Base-by-base conservation (phyloP, 257 asterid genomes). In the Solanum paucissectum region DNA sequence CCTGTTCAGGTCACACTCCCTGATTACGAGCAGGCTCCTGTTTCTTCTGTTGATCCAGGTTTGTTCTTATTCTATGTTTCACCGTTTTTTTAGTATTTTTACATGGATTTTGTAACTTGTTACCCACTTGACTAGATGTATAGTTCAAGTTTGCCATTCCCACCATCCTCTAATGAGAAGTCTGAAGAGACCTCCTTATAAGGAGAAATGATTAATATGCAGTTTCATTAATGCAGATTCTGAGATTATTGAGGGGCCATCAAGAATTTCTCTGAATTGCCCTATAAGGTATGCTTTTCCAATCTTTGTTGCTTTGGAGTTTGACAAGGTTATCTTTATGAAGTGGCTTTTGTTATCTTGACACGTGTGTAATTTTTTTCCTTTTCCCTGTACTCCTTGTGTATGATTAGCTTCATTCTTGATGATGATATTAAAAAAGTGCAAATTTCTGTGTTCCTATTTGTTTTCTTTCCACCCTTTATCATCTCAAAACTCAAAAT, bases 181-280 rank as follows among this genome's bases (percentile, higher is more conserved):
- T 49, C 69, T 49, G 69, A 27, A 46, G 5, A 46, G 68, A 81
- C n/a, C 25, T 20, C 29, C 85, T 81, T 46, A 2, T 25, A 29
- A 82, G 29, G 69, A 82, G 42, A 82, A 29, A 46, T 32, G 44
- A 49, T 82, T 20, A 82, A 46, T 82, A 49, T 46, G 64, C 12
- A 46, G 62, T 49, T 81, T 69, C 52, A 68, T 86, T 20, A 81
- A 21, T 88, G 90, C 85, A 97, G 99, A 95, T 92, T 92, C 98
- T 82, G 99, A 97, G 87, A 86, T 97, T 84, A 94, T 94, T 90
- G 99, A 91, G 92, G 99, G 98, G 88, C 90, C 96, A 83, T 97
- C 98, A 86, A 91, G 99, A 89, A 94, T 96, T 89, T 95, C 99
- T 46, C 90, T 97, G 84, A 96, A 95, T 89, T 97, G 99, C 89